Percentiles rank a stretch among this genome's conserved stretches.
Evolutionary conservation across 2,329 filamentous ascomycete species (phyloP).

Genomic region (Mycosphaerella sp.): DNA sequence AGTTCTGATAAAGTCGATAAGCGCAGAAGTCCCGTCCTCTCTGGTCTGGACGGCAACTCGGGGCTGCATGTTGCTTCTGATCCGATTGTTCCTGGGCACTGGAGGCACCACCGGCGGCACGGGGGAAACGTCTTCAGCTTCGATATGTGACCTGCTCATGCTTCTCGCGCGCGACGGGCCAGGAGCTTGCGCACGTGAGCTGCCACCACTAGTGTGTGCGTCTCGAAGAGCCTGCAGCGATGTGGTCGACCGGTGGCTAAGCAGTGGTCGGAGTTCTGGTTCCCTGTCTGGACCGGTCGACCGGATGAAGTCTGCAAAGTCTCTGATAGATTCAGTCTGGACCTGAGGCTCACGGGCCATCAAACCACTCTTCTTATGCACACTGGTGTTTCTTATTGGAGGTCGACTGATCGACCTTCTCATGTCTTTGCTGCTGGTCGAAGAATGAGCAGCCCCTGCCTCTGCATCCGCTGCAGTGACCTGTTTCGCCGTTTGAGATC

Average conservation of each 20-base stretch:
- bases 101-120: slow-evolving; percentile 27
- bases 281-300: slow-evolving; percentile 62
- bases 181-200: slow-evolving; percentile 24
- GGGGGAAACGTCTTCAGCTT: slow-evolving; percentile 15
- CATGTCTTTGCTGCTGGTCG: slow-evolving; percentile 19
- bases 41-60: slow-evolving; percentile 54
- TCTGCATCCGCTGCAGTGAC: slow-evolving; percentile 18
- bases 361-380: slow-evolving; percentile 31
- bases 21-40: slow-evolving; percentile 67
- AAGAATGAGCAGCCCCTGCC: slow-evolving; percentile 10
- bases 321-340: slow-evolving; percentile 63
- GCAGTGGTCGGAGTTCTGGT: slow-evolving; percentile 19
- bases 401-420: slow-evolving; percentile 32
- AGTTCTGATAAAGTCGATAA: slow-evolving; percentile 92
- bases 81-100: slow-evolving; percentile 20
- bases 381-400: slow-evolving; percentile 30
- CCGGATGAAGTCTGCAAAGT: slow-evolving; percentile 86
- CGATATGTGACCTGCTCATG: slow-evolving; percentile 15
- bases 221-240: slow-evolving; percentile 20
- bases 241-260: slow-evolving; percentile 24
- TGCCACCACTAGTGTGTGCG: slow-evolving; percentile 8
- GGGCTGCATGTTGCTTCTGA: slow-evolving; percentile 26
- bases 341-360: slow-evolving; percentile 67
- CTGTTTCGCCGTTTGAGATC: slow-evolving; percentile 22
- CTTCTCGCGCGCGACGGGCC: slow-evolving; percentile 19